Percentiles rank a stretch among this genome's conserved stretches.
Conservation (phyloP, 2,329 filamentous ascomycete genomes). For the Macrophomina pseudophaseolina region DNA sequence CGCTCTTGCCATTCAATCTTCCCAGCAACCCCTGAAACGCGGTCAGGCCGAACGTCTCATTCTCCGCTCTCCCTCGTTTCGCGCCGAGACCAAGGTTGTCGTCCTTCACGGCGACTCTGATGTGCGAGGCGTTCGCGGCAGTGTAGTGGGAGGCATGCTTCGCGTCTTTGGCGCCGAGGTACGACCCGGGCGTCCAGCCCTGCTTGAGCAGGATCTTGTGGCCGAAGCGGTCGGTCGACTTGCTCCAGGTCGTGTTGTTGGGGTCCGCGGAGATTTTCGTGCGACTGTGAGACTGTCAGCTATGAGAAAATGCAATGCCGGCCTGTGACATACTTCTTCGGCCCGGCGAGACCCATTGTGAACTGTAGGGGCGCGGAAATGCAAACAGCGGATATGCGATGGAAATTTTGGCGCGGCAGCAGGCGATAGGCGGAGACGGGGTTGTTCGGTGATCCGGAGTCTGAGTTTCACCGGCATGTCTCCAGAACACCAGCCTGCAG, state of each 20-base stretch:
- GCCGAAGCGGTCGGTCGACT: slow-evolving; percentile 81
- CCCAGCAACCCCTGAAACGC: slow-evolving; percentile 86
- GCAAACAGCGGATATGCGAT: background rate
- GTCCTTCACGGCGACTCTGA: slow-evolving; percentile 84
- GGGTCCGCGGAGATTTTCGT: slow-evolving; percentile 86
- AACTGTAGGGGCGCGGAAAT: background rate
- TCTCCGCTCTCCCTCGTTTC: slow-evolving; percentile 69
- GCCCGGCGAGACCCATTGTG: slow-evolving; percentile 70
- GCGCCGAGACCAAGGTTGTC: slow-evolving; percentile 91
- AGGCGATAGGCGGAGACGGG: slow-evolving; percentile 1
- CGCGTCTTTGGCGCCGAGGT: slow-evolving; percentile 78
- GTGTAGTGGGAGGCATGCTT: slow-evolving; percentile 78
- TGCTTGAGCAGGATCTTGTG: slow-evolving; percentile 87
- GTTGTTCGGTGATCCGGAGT: background rate
- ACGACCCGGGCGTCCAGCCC: slow-evolving; percentile 87
- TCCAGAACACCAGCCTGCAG: background rate
- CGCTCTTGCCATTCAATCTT: slow-evolving; percentile 84
- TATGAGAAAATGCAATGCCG: slow-evolving; percentile 12
- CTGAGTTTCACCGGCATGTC: slow-evolving; percentile 3
- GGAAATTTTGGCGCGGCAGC: slow-evolving; percentile 15
- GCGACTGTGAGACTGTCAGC: slow-evolving; percentile 48
- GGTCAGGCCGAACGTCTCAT: slow-evolving; percentile 81
- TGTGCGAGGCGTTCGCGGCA: slow-evolving; percentile 80
- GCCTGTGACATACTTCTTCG: slow-evolving; percentile 63
- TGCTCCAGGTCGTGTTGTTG: slow-evolving; percentile 93